Conservation (phyloP, 371 early-diverging fungal species). For the Capillidium rhysosporum region DNA sequence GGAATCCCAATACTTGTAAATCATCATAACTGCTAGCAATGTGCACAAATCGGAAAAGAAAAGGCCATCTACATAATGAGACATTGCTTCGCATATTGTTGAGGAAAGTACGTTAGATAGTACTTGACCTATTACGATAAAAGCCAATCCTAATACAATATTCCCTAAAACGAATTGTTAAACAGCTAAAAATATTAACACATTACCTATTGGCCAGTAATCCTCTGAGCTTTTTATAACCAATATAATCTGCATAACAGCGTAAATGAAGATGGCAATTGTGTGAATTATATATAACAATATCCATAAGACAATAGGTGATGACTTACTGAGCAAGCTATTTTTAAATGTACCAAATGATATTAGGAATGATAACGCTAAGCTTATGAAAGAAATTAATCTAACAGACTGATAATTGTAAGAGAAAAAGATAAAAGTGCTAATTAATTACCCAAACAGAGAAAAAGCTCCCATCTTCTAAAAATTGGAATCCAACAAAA, state of each 20-base stretch:
- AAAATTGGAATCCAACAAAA: slow-evolving; percentile 89
- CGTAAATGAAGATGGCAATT: slow-evolving; percentile 60
- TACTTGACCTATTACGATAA: slow-evolving; percentile 72
- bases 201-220: slow-evolving; percentile 75
- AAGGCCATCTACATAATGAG: slow-evolving; percentile 90
- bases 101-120: slow-evolving; percentile 54
- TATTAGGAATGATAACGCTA: slow-evolving; percentile 50
- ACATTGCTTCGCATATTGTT: slow-evolving; percentile 60
- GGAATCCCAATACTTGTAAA: slow-evolving; percentile 97
- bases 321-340: slow-evolving; percentile 31
- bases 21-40: slow-evolving; percentile 94
- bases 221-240: slow-evolving; percentile 87
- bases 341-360: slow-evolving; percentile 63
- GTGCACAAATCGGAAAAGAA: slow-evolving; percentile 87
- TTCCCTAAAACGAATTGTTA: slow-evolving; percentile 25
- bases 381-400: slow-evolving; percentile 56
- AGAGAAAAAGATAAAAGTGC: background rate
- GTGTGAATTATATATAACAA: slow-evolving; percentile 75
- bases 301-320: slow-evolving; percentile 66
- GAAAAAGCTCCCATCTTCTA: slow-evolving; percentile 82
- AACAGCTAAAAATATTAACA: background rate
- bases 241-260: slow-evolving; percentile 75
- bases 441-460: slow-evolving; percentile 57
- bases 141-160: slow-evolving; percentile 68
- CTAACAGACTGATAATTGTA: slow-evolving; percentile 50